Evolutionary conservation across 495 filamentous ascomycete species (phyloP).

Genomic region (Friedmanniomyces endolithicus): DNA sequence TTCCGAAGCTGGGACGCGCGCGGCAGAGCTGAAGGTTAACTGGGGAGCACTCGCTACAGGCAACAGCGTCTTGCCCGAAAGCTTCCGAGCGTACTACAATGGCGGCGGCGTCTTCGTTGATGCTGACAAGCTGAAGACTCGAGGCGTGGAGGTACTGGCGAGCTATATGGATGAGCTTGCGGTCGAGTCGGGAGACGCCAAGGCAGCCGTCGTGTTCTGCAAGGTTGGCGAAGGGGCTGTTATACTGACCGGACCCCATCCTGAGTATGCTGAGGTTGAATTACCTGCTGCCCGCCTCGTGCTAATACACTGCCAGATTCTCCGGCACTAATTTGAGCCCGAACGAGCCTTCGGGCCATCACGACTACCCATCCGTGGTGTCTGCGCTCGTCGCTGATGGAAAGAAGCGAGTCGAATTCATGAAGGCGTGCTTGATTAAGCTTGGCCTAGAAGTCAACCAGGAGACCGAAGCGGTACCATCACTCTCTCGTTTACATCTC

Average conservation of each 20-base stretch:
- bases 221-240: conserved; percentile 74
- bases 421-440: conserved; percentile 71
- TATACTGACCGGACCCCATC: conserved; percentile 79
- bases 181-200: conserved; percentile 57
- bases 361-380: conserved; percentile 42
- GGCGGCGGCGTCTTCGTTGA: conserved; percentile 93
- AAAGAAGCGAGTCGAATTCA: conserved; percentile 53
- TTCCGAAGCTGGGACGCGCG: conserved; percentile 74
- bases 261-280: conserved; percentile 56
- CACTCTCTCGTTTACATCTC: conserved; percentile 74
- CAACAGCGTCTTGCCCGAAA: conserved; percentile 39
- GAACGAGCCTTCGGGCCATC: conserved; percentile 38
- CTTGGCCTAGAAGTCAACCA: conserved; percentile 67
- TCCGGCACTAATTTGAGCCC: conserved; percentile 63
- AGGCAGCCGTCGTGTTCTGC: conserved; percentile 75
- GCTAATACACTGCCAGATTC: conserved; percentile 45
- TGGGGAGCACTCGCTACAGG: conserved; percentile 43
- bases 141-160: conserved; percentile 69
- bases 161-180: conserved; percentile 64
- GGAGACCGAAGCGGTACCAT: conserved; percentile 58
- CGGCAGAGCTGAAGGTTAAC: conserved; percentile 52
- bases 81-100: conserved; percentile 78
- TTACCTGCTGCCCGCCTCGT: neutral
- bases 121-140: conserved; percentile 46
- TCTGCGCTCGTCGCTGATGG: conserved; percentile 61